These are phyloP conservation scores for Trifolium pratense DNA, from an alignment of 306 rosid genomes.

Conservation along the genomic window DNA sequence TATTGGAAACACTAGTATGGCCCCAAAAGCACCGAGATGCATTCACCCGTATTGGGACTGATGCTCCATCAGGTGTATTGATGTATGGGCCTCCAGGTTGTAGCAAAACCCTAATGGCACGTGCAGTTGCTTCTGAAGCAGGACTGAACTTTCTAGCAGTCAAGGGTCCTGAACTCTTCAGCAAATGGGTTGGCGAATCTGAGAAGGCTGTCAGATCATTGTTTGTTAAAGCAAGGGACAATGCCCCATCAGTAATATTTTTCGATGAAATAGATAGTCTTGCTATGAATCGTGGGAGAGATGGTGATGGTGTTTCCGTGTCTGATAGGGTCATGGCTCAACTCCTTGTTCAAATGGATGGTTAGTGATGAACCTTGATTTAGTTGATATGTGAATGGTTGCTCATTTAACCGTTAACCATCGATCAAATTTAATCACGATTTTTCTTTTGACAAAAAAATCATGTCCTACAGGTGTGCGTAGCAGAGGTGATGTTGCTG, in stretches of 20 bases:
- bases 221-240: constrained; percentile 92
- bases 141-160: constrained; percentile 88
- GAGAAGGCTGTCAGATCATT: constrained; percentile 93
- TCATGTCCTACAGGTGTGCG: constrained; percentile 66
- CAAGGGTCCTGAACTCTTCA: constrained; percentile 96
- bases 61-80: constrained; percentile 82
- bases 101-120: constrained; percentile 96
- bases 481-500: constrained; percentile 81
- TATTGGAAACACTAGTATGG: constrained; percentile 95
- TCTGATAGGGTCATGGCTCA: constrained; percentile 94
- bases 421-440: constrained; percentile 32
- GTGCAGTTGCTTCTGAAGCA: constrained; percentile 94
- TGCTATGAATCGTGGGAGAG: constrained; percentile 83
- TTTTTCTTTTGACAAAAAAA: constrained; percentile 36
- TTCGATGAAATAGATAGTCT: constrained; percentile 93
- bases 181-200: constrained; percentile 99
- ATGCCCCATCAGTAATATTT: constrained; percentile 92
- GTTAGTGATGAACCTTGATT: constrained; percentile 55
- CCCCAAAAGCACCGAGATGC: constrained; percentile 88
- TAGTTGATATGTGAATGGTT: constrained; percentile 29
- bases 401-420: neutral
- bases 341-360: constrained; percentile 91
- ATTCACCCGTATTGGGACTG: constrained; percentile 79
- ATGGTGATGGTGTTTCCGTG: constrained; percentile 87
- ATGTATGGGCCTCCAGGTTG: constrained; percentile 99